Evolutionary conservation across 441 rosid genomes (phyloP), one percentile per base, ranked within the genome.

Genomic region (Kokia cookei): DNA sequence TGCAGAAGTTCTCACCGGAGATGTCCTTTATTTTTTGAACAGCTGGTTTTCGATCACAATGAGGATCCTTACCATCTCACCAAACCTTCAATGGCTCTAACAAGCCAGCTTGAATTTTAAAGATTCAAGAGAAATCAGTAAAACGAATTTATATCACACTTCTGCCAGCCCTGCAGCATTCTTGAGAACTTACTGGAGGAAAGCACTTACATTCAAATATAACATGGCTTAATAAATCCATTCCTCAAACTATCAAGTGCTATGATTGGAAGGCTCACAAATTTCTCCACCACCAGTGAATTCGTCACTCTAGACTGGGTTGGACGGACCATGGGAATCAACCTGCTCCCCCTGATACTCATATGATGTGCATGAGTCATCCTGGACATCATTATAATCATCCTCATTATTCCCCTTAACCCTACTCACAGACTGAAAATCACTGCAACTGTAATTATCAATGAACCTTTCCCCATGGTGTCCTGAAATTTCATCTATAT

Each of bases 341-440:
- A 50, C 69, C 59, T 59, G 74, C 45, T 77, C 79, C 71, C 17
- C 61, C 54, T 75, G 80, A 74, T 60, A 75, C 73, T 85, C 87
- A 1, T 75, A 84, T n/a, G 89, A 86, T 24, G 87, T 81, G 72
- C 85, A 83, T 14, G 87, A 88, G 70, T 82, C 89, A 80, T 84
- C 88, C 47, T 71, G 83, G 54, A 50, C 4, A 76, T 79, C 65
- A 32, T 61, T 77, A 50, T 47, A 73, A 75, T 80, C 82, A 51
- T 60, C 75, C 35, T 27, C 65, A 3, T 35, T 54, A 53, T 19
- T 78, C 32, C 60, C 54, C 35, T 76, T 43, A 63, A 71, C 40
- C 48, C 37, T 76, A 77, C 63, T 26, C 10, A 50, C 51, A 75
- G 37, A 53, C 65, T 80, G 68, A 26, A 68, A 69, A 2, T 69